Evolutionary conservation across 345 rosid species (phyloP).

Genomic region (Adansonia digitata): DNA sequence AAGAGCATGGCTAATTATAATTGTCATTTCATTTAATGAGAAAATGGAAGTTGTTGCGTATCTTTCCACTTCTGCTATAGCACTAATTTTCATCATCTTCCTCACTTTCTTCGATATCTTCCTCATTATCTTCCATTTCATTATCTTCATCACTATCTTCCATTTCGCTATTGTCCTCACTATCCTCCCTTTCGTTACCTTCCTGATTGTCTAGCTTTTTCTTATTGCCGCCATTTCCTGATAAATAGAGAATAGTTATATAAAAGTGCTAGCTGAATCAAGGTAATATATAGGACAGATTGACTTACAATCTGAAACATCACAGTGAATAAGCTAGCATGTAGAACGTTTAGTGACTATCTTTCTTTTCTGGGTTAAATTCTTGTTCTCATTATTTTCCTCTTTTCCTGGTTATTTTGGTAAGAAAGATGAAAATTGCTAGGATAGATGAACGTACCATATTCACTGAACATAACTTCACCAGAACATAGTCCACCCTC

Average conservation of each 20-base stretch:
- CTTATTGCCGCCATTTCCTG: conserved; percentile 24
- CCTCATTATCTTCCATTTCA: conserved; percentile 1
- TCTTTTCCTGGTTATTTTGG: not conserved
- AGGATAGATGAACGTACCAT: conserved; percentile 32
- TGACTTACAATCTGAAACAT: not conserved
- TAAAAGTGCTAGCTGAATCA: not conserved
- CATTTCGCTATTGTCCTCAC: conserved; percentile 12
- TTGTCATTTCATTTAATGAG: not conserved
- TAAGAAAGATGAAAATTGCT: not conserved
- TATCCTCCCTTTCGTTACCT: conserved; percentile 2
- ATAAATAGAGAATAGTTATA: not conserved
- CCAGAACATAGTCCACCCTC: conserved; percentile 95
- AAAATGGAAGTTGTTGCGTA: not conserved
- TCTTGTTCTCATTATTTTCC: not conserved
- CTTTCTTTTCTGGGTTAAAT: not conserved
- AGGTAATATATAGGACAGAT: not conserved
- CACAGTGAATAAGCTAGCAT: not conserved
- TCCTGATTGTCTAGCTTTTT: conserved; percentile 10
- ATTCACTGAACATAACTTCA: conserved; percentile 64
- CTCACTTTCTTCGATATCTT: not conserved
- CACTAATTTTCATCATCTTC: conserved; percentile 8
- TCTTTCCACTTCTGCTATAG: not conserved
- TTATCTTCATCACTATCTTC: conserved; percentile 11
- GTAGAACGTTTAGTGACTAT: not conserved
- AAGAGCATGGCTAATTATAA: not conserved